Base-by-base conservation (phyloP, 1,139 yeast species). In the Candida buenavistaensis region DNA sequence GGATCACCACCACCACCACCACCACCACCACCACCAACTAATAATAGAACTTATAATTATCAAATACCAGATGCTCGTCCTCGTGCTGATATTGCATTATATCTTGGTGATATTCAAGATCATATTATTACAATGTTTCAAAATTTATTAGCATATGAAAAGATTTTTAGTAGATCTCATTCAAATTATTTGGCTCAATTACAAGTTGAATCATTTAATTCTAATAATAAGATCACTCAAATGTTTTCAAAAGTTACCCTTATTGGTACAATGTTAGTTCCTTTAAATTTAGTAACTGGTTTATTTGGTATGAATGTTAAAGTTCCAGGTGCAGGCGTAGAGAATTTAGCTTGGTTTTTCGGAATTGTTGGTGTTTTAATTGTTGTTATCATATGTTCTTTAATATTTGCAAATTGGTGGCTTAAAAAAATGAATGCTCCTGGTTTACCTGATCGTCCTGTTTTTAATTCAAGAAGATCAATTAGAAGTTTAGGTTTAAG, bases 121-220 rank as follows among this genome's bases (percentile, higher is more conserved):
- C 98, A 90, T 74, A 86, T 90, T 51, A 81, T 90, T 43, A 90
- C 97, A 12, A 90, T 90, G 97, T 85, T 82, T 59, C 96, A 89
- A 59, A 89, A 88, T 51, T 74, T 90, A 54, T 62, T 82, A 33
- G 87, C 95, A 3, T 90, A 88, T 52, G 98, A 90, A 59, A 90
- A 90, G 72, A 89, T 90, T 49, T 83, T 92, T 54, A 82, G 95
- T 29, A 75, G 97, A 46, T 84, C 95, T 1, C 97, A 90, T 57
- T 76, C 96, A 17, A 90, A 90, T 56, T 90, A 90, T 57, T 69
- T 90, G 56, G 97, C 97, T 0, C 97, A 89, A 57, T 69, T 90
- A 51, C 97, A 90, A 57, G 96, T 90, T 33, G 96, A 89, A 59
- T 82, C 94, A 3, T 88, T 90, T 54, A 75, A 85, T 50, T 78